phyloP scores from a whole-genome alignment of 352 stramenopile species.

The Halophytophthora batemanensis region DNA sequence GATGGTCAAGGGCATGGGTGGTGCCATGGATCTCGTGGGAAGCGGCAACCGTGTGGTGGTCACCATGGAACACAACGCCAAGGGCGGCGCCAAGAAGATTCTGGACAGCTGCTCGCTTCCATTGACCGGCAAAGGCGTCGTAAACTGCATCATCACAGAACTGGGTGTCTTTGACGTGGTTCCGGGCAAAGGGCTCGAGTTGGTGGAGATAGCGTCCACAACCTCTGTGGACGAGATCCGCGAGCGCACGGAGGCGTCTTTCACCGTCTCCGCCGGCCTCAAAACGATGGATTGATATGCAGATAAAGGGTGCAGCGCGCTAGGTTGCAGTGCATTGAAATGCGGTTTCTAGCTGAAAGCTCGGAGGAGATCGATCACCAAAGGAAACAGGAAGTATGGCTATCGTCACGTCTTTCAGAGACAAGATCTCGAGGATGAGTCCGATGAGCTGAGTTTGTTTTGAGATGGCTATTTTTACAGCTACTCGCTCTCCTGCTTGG shows the following conservation, averaged over 20 bases:
- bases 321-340: slow-evolving; percentile 1
- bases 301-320: slow-evolving; percentile 1
- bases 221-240: slow-evolving; percentile 82
- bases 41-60: slow-evolving; percentile 93
- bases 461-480: too few relatives aligned
- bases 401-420: neutral
- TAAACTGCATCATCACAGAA: slow-evolving; percentile 94
- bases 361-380: neutral
- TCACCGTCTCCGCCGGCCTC: slow-evolving; percentile 53
- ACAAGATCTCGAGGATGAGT: too few relatives aligned
- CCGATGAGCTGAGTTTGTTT: too few relatives aligned
- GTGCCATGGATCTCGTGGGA: slow-evolving; percentile 96
- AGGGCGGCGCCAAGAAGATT: slow-evolving; percentile 94
- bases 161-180: slow-evolving; percentile 82
- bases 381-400: neutral
- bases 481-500: too few relatives aligned
- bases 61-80: slow-evolving; percentile 97
- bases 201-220: slow-evolving; percentile 87
- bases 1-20: slow-evolving; percentile 97
- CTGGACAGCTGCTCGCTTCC: slow-evolving; percentile 92
- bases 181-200: slow-evolving; percentile 62
- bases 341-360: slow-evolving; percentile 3
- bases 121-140: slow-evolving; percentile 93
- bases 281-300: slow-evolving; percentile 57
- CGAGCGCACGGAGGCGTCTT: slow-evolving; percentile 75